Base-by-base conservation (phyloP, 345 rosid genomes). In the Populus nigra region DNA sequence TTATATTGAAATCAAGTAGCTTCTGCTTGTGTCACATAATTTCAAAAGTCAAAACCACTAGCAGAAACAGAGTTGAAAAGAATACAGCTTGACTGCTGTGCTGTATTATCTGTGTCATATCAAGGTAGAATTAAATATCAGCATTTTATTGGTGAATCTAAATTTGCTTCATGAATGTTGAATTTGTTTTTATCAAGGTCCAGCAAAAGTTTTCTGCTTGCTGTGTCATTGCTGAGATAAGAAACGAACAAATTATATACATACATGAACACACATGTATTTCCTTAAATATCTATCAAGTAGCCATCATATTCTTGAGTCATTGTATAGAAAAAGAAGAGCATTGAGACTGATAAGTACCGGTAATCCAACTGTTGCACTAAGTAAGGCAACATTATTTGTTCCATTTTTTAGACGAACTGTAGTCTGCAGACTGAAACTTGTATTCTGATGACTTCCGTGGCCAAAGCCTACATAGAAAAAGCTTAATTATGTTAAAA, bases 331-430 rank as follows among this genome's bases (percentile, higher is more conserved):
- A 45, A 16, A 39, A 3, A 39, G 39, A 20, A 15, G 20, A 72
- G 41, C 31, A 74, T 20, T 23, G 31, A 31, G 78, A 66, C 43
- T 22, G 33, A 66, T 31, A 68, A 72, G 67, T 88, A 91, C 96
- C 91, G 94, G 98, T 79, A 90, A 84, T 73, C 96, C 98, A 45
- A 87, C 93, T 86, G 85, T 91, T 50, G 83, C 93, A 50, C 98
- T 90, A 33, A 93, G 93, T 67, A 93, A 83, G 79, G 98, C 86
- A 78, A 93, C 74, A 49, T 84, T 49, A 77, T 90, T 93, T 80
- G 85, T 84, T 78, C 92, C 96, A 70, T 82, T 80, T 16, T 38
- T 81, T 66, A 93, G 71, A 81, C 80, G 47, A 72, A 91, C 16
- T 12, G 81, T 72, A 41, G 73, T 78, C 80, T 85, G 82, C 7